Conservation (phyloP, 1,284 basidiomycete genomes). For the Pascua sp. region DNA sequence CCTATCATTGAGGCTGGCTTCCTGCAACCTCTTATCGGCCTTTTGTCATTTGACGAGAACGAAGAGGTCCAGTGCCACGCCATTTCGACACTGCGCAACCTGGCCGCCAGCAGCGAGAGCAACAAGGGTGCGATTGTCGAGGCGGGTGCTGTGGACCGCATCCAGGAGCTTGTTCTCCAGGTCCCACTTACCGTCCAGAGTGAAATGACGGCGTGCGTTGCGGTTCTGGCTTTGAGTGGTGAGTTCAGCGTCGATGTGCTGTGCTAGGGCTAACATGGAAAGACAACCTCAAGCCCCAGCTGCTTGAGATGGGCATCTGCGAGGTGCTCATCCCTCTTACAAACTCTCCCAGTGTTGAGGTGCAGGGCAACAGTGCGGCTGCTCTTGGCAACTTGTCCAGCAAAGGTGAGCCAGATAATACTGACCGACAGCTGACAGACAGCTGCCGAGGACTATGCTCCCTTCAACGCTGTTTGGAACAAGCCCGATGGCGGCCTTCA, state of each 20-base stretch:
- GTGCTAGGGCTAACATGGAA: not conserved
- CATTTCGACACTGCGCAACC: constrained; percentile 95
- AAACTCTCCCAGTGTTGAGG: constrained; percentile 92
- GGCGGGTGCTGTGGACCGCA: constrained; percentile 95
- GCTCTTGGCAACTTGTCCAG: constrained; percentile 96
- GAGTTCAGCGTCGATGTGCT: constrained; percentile 15
- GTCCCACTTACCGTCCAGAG: constrained; percentile 97
- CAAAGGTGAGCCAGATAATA: constrained; percentile 60
- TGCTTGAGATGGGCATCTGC: constrained; percentile 97
- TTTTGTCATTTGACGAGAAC: constrained; percentile 96
- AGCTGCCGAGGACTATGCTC: constrained; percentile 89
- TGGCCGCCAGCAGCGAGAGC: constrained; percentile 95
- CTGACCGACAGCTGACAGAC: constrained; percentile 24
- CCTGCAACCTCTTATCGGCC: constrained; percentile 89
- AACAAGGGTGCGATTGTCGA: constrained; percentile 99
- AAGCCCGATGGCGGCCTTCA: constrained; percentile 97
- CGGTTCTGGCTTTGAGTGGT: constrained; percentile 90
- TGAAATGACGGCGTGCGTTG: constrained; percentile 99
- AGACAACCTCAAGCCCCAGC: constrained; percentile 92
- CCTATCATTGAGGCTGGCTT: constrained; percentile 99
- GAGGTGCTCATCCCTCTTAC: constrained; percentile 97
- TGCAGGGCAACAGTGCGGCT: constrained; percentile 97
- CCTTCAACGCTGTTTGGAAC: constrained; percentile 98
- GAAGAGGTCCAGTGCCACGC: constrained; percentile 99
- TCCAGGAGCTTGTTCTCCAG: constrained; percentile 92